These are phyloP conservation scores for Linum trigynum DNA, from an alignment of 345 rosid genomes.

Conservation along the genomic window DNA sequence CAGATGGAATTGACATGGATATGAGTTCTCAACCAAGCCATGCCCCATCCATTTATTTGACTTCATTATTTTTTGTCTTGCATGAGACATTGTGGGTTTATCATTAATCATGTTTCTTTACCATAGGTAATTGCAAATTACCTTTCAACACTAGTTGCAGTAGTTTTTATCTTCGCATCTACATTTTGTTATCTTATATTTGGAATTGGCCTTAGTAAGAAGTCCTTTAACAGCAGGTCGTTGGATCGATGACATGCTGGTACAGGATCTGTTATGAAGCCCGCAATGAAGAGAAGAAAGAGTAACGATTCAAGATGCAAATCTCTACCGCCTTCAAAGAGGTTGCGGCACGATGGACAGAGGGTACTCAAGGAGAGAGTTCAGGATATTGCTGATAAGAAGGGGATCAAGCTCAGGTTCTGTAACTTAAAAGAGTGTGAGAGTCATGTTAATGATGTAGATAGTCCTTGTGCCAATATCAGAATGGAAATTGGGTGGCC, in stretches of 20 bases:
- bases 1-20: too few relatives aligned
- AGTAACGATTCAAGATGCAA: constrained; percentile 51
- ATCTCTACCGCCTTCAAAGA: constrained; percentile 90
- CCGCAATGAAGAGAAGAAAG: constrained; percentile 54
- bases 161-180: not conserved
- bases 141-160: not conserved
- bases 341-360: constrained; percentile 88
- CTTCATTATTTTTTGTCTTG: too few relatives aligned
- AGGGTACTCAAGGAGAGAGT: constrained; percentile 94
- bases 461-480: constrained; percentile 70
- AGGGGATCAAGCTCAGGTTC: constrained; percentile 79
- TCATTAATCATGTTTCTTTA: too few relatives aligned
- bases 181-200: constrained; percentile 14
- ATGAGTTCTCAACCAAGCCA: too few relatives aligned
- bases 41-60: too few relatives aligned
- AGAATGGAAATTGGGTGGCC: constrained; percentile 96
- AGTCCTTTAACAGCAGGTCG: constrained; percentile 60
- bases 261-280: constrained; percentile 75
- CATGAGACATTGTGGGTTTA: too few relatives aligned
- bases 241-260: constrained; percentile 83
- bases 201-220: constrained; percentile 44
- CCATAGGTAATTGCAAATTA: too few relatives aligned
- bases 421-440: constrained; percentile 92
- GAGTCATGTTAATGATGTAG: constrained; percentile 53
- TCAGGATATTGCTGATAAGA: constrained; percentile 94